Evolutionary conservation across 352 stramenopile genomes (phyloP).

Genomic region (Phytophthora colocasiae): DNA sequence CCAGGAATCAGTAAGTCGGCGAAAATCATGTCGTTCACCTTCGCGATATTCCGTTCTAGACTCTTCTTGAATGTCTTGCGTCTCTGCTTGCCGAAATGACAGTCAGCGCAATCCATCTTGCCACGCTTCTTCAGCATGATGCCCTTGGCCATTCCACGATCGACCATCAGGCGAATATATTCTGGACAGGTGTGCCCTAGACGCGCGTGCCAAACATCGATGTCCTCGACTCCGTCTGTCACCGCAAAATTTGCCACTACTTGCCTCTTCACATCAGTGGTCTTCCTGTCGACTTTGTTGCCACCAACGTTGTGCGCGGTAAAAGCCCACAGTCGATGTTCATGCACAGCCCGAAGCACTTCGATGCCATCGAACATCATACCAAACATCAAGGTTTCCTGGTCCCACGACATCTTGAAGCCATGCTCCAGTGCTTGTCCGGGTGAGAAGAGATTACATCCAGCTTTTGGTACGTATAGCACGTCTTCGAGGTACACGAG

Average conservation of each 20-base stretch:
- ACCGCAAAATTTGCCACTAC: slow-evolving; percentile 16
- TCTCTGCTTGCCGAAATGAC: slow-evolving; percentile 21
- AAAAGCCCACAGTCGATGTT: slow-evolving; percentile 20
- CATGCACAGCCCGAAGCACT: slow-evolving; percentile 2
- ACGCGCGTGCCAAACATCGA: slow-evolving; percentile 10
- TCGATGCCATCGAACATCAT: slow-evolving; percentile 16
- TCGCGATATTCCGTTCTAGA: neutral
- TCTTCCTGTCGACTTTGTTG: neutral
- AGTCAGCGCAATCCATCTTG: slow-evolving; percentile 15
- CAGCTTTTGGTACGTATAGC: slow-evolving; percentile 16
- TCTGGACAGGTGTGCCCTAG: slow-evolving; percentile 12
- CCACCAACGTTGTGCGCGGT: slow-evolving; percentile 11
- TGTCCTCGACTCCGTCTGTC: slow-evolving; percentile 12
- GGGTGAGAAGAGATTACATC: slow-evolving; percentile 24
- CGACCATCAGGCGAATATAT: slow-evolving; percentile 19
- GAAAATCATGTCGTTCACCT: slow-evolving; percentile 22
- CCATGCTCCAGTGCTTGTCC: slow-evolving; percentile 15
- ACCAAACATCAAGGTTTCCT: slow-evolving; percentile 7
- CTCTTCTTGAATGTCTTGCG: slow-evolving; percentile 17
- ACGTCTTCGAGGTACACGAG: slow-evolving; percentile 14
- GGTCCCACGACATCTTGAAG: slow-evolving; percentile 22
- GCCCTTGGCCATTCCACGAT: slow-evolving; percentile 17
- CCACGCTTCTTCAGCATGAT: slow-evolving; percentile 22
- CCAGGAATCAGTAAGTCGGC: slow-evolving; percentile 21
- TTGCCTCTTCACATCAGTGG: slow-evolving; percentile 3